Base-by-base conservation (phyloP, 192 early-diverging fungal species). In the Dissophora ornata region DNA sequence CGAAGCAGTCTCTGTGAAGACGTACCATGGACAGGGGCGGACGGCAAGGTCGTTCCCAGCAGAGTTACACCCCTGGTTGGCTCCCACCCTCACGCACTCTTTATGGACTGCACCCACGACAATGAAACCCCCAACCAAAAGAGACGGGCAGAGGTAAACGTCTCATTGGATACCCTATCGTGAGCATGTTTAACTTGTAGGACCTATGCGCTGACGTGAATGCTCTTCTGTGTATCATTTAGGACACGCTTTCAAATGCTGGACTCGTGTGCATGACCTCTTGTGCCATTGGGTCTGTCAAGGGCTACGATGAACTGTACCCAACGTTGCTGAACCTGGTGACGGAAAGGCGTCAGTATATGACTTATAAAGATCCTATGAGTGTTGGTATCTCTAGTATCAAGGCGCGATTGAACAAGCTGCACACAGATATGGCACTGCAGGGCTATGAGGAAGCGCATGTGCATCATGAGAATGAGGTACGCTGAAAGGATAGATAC, bases 61-160 rank as follows among this genome's bases (percentile, higher is more conserved):
- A 46, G 89, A 40, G 79, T 97, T 4, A 87, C 93, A 12, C 84
- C 94, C 18, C 74, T 96, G 15, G 83, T 84, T 29, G 95, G 92
- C 13, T 93, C 93, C 9, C 80, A 80, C 19, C 95, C 97, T 4
- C 97, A 98, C 64, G 95, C 95, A 7, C 85, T 99, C 11, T 97
- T 99, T 75, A 98, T 98, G 90, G 98, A 99, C 79, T 98, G 96
- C 85, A 98, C 98, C 13, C 98, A 99, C 60, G 98, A 99, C 80
- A 99, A 99, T 73, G 94, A 98, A 80, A 93, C 93, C 2, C 98
- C 98, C 2, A 85, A 91, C 24, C 95, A 99, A 73, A 96, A 95
- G 51, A 86, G 97, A 54, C 89, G 89, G 0, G 90, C 95, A 3
- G 89, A 80, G 57, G 60, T 73, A 61, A n/a, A n/a, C n/a, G n/a